A percentile compares a stretch with the other conserved stretches of the same genome.
These are phyloP conservation scores for Podospora fimiseda DNA, from an alignment of 495 filamentous ascomycete species.

Conservation along the genomic window DNA sequence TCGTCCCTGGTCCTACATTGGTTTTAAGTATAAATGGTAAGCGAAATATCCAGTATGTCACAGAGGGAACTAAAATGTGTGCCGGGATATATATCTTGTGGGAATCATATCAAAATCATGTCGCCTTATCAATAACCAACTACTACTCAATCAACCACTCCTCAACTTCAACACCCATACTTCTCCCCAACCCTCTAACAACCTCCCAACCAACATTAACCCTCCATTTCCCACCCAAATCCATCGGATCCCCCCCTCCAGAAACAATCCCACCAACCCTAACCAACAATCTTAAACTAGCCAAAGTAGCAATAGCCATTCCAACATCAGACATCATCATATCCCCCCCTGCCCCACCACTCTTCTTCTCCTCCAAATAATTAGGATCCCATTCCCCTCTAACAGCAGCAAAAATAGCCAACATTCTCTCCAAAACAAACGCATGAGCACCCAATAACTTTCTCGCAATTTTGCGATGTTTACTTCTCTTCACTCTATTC, in stretches of 20 bases:
- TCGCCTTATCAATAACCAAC: too few species aligned
- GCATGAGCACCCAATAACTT: constrained; percentile 67
- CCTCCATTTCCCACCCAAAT: constrained; percentile 63
- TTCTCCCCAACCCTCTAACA: constrained; percentile 55
- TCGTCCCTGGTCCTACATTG: too few species aligned
- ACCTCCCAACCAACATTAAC: constrained; percentile 73
- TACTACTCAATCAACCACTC: constrained; percentile 64
- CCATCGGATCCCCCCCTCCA: constrained; percentile 52
- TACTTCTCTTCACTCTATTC: constrained; percentile 36
- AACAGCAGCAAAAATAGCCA: constrained; percentile 81
- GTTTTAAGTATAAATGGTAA: too few species aligned
- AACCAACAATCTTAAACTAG: constrained; percentile 68
- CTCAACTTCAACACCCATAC: constrained; percentile 64
- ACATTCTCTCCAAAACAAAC: constrained; percentile 79
- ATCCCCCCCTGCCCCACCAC: constrained; percentile 18
- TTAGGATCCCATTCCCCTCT: constrained; percentile 55
- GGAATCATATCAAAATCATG: too few species aligned
- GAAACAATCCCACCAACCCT: constrained; percentile 37
- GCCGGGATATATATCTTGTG: too few species aligned
- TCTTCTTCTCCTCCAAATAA: not conserved
- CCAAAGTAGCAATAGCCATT: constrained; percentile 72
- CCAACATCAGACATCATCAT: constrained; percentile 52
- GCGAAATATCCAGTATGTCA: too few species aligned
- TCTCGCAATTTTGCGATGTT: constrained; percentile 64
- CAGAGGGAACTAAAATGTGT: too few species aligned